These are phyloP conservation scores for Fusarium lateritium DNA, from an alignment of 2,329 filamentous ascomycete genomes.

Conservation along the genomic window DNA sequence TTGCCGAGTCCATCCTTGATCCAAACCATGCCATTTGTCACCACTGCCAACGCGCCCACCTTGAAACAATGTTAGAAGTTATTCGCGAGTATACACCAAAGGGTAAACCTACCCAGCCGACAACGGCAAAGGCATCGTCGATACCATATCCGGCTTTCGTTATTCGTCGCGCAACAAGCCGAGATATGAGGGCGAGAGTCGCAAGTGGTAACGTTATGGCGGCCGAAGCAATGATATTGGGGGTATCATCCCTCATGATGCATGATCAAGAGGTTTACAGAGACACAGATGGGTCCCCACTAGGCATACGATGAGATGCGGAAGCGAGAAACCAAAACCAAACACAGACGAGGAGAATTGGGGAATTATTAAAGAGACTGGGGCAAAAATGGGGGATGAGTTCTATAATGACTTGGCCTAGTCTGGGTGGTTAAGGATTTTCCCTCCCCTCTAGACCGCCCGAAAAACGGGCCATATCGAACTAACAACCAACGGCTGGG, in stretches of 20 bases:
- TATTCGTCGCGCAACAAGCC: constrained; percentile 41
- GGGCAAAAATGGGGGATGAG: constrained; percentile 1
- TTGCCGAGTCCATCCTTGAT: constrained; percentile 35
- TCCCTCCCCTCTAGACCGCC: constrained; percentile 23
- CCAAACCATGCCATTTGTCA: constrained; percentile 39
- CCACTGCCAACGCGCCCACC: constrained; percentile 39
- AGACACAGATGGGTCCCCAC: constrained; percentile 3
- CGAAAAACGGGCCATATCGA: constrained; percentile 23
- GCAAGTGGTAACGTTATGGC: constrained; percentile 42
- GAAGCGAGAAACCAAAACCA: constrained; percentile 16
- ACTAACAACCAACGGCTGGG: constrained; percentile 12
- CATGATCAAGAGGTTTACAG: constrained; percentile 25
- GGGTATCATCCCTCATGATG: constrained; percentile 45
- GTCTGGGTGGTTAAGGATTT: constrained; percentile 1
- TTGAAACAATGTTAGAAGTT: constrained; percentile 13
- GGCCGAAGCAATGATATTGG: constrained; percentile 43
- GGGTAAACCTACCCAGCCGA: constrained; percentile 40
- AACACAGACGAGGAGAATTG: constrained; percentile 16
- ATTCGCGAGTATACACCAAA: neutral
- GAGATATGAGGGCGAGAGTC: constrained; percentile 36
- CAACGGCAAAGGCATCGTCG: constrained; percentile 41
- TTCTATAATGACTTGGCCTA: constrained; percentile 9
- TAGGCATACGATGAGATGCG: constrained; percentile 14
- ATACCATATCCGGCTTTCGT: constrained; percentile 45
- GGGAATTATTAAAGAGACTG: constrained; percentile 29